A percentile compares a stretch with the other conserved stretches of the same genome.
Evolutionary conservation across 768 basidiomycete species (phyloP).

Genomic region (Trametes cinnabarina): DNA sequence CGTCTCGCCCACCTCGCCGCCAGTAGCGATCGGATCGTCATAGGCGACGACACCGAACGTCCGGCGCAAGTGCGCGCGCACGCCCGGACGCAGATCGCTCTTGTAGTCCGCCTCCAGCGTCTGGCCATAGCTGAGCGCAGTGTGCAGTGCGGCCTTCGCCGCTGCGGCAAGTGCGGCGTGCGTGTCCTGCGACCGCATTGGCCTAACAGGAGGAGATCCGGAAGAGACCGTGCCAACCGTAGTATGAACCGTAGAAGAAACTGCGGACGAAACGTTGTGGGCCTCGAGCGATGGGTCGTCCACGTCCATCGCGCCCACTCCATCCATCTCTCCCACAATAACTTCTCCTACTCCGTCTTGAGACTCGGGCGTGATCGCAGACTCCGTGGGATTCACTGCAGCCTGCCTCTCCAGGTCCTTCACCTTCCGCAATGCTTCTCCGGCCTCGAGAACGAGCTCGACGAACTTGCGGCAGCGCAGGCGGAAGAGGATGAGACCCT

Average conservation of each 20-base stretch:
- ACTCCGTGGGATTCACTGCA: conserved; percentile 2
- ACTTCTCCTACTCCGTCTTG: conserved; percentile 34
- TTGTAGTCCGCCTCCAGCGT: conserved; percentile 67
- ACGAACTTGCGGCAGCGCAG: conserved; percentile 83
- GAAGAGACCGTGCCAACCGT: conserved; percentile 19
- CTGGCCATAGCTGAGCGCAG: conserved; percentile 74
- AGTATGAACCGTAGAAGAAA: conserved; percentile 6
- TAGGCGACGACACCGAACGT: conserved; percentile 82
- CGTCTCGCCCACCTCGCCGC: conserved; percentile 63
- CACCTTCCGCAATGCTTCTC: conserved; percentile 65
- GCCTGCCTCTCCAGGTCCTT: conserved; percentile 39
- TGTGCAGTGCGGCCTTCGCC: conserved; percentile 55
- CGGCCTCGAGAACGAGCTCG: conserved; percentile 72
- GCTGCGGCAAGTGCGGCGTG: conserved; percentile 16
- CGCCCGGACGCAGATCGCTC: conserved; percentile 56
- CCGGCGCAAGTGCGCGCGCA: conserved; percentile 65
- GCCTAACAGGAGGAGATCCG: conserved; percentile 25
- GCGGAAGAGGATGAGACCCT: conserved; percentile 75
- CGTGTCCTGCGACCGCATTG: conserved; percentile 10
- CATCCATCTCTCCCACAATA: conserved; percentile 41
- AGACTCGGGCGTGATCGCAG: background rate
- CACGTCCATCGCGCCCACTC: conserved; percentile 52
- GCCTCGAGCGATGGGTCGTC: conserved; percentile 45
- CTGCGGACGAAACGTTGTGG: conserved; percentile 17
- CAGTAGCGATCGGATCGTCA: conserved; percentile 66